phyloP scores from a whole-genome alignment of 2,329 filamentous ascomycete genomes.

The Dothideomycetidae sp. region DNA sequence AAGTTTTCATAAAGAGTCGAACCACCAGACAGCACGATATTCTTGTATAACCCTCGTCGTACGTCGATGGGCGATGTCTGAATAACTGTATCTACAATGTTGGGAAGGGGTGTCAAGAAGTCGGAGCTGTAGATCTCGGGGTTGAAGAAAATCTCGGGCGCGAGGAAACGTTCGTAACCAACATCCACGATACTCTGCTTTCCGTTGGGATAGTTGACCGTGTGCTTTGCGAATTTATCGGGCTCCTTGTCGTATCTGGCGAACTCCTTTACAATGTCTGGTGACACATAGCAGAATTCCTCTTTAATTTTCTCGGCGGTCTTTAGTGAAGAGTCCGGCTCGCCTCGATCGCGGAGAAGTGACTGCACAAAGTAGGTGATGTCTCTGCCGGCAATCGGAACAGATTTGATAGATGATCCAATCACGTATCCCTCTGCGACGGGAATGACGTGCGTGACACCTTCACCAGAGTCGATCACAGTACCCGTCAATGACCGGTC shows the following conservation, averaged over 20 bases:
- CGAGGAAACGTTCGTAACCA: constrained; percentile 93
- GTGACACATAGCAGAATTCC: constrained; percentile 95
- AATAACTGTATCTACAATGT: constrained; percentile 90
- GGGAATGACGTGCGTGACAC: constrained; percentile 97
- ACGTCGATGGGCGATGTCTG: constrained; percentile 97
- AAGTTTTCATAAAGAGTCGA: constrained; percentile 99
- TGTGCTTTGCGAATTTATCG: constrained; percentile 76
- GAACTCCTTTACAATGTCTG: constrained; percentile 98
- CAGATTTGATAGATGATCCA: constrained; percentile 96
- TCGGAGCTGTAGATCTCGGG: constrained; percentile 98
- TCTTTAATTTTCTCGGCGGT: constrained; percentile 98
- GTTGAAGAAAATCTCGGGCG: constrained; percentile 99
- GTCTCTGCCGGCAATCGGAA: constrained; percentile 92
- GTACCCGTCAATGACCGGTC: constrained; percentile 93
- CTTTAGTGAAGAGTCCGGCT: constrained; percentile 92
- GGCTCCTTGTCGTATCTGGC: constrained; percentile 85
- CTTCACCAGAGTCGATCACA: constrained; percentile 95
- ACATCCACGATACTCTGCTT: constrained; percentile 77
- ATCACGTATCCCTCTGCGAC: constrained; percentile 98
- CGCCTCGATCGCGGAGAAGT: constrained; percentile 84
- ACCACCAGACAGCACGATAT: constrained; percentile 94
- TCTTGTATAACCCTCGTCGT: constrained; percentile 94
- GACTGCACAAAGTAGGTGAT: constrained; percentile 99
- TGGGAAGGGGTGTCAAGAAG: constrained; percentile 87
- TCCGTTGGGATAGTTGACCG: constrained; percentile 72